phyloP scores from a whole-genome alignment of 2,329 filamentous ascomycete species.

The Alternaria conjuncta region DNA sequence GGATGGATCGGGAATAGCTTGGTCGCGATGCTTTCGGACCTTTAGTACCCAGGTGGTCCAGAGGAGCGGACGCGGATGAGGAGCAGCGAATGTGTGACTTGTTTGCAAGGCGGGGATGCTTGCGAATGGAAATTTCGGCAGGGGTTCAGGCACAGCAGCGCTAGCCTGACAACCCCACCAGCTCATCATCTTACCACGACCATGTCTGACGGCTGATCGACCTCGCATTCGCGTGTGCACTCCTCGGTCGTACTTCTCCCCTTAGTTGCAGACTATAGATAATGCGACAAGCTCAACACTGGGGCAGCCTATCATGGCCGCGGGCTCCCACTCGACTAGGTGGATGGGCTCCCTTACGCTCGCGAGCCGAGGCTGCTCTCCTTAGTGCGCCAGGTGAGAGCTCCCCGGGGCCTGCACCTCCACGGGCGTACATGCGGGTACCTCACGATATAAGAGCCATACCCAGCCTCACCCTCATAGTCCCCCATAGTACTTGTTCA shows the following conservation, averaged over 20 bases:
- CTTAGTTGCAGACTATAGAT: neutral
- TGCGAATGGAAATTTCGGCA: slow-evolving; percentile 4
- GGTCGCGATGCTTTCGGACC: neutral
- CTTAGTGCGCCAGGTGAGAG: neutral
- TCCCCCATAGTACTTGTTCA: neutral
- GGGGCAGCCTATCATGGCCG: neutral
- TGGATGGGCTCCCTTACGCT: neutral
- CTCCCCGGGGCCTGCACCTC: neutral
- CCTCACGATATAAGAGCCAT: neutral
- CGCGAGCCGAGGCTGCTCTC: neutral
- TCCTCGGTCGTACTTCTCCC: neutral
- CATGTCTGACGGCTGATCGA: neutral
- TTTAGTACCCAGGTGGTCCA: neutral
- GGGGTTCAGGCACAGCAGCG: neutral
- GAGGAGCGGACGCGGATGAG: neutral
- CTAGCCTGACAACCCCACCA: neutral
- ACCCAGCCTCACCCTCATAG: neutral
- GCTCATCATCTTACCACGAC: neutral
- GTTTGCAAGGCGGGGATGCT: neutral
- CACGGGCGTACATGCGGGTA: neutral
- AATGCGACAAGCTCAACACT: neutral
- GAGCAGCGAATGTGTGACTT: neutral
- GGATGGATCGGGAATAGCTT: neutral
- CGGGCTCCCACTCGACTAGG: neutral
- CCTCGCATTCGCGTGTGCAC: neutral